phyloP scores from a whole-genome alignment of 2,329 filamentous ascomycete species.

The Emergomyces pasteurianus region DNA sequence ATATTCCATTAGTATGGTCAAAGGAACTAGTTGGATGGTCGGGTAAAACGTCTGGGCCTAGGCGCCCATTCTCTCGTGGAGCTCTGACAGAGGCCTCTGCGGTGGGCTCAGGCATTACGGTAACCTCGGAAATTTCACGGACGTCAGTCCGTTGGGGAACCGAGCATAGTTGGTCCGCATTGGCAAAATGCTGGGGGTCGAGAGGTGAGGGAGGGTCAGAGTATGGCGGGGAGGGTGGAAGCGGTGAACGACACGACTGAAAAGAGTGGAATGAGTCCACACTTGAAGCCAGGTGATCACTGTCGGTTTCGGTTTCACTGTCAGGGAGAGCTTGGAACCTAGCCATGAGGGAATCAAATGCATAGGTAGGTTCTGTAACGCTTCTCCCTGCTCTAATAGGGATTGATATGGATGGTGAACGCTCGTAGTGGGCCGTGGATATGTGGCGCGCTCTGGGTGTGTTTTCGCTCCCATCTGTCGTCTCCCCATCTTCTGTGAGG shows the following conservation, averaged over 20 bases:
- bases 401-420: conserved; percentile 8
- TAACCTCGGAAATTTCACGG: conserved; percentile 20
- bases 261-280: conserved; percentile 34
- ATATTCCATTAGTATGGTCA: neutral
- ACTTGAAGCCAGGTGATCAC: conserved; percentile 24
- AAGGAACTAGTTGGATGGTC: neutral
- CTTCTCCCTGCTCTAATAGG: conserved; percentile 11
- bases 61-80: neutral
- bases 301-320: conserved; percentile 14
- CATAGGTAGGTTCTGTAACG: conserved; percentile 20
- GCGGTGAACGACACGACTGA: conserved; percentile 10
- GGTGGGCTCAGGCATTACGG: conserved; percentile 14
- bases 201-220: conserved; percentile 13
- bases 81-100: conserved; percentile 3
- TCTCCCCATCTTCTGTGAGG: neutral
- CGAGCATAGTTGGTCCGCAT: neutral
- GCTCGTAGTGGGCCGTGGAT: neutral
- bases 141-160: conserved; percentile 12
- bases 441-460: neutral
- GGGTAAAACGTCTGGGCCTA: neutral
- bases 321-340: conserved; percentile 26
- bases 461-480: conserved; percentile 1
- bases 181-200: conserved; percentile 11
- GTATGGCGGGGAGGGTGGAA: conserved; percentile 12
- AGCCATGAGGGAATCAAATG: conserved; percentile 26